A percentile compares a stretch with the other conserved stretches of the same genome.
These are phyloP conservation scores for Pugionium cornutum DNA, from an alignment of 345 rosid genomes.

Conservation along the genomic window DNA sequence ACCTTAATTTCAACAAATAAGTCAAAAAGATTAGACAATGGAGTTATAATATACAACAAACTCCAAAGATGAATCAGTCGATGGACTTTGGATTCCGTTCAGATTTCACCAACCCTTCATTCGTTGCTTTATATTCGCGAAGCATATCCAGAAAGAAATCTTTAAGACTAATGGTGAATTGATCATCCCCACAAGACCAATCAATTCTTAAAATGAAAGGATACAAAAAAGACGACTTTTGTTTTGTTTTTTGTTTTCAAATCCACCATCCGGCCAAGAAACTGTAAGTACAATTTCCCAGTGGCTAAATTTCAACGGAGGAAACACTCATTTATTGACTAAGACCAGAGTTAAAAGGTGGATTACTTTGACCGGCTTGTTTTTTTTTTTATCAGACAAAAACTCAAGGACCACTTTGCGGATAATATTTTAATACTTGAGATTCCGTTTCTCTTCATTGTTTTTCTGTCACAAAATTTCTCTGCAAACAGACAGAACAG, in stretches of 20 bases:
- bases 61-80: slow-evolving; percentile 6
- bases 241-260: no score
- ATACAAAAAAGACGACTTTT: no score
- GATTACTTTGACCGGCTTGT: slow-evolving; percentile 26
- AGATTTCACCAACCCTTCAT: slow-evolving; percentile 35
- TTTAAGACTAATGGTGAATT: no score
- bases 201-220: no score
- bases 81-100: slow-evolving; percentile 26
- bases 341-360: slow-evolving; percentile 23
- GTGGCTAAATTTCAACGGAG: slow-evolving; percentile 20
- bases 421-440: neutral
- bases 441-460: slow-evolving; percentile 22
- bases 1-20: slow-evolving; percentile 25
- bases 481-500: slow-evolving; percentile 15
- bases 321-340: slow-evolving; percentile 38
- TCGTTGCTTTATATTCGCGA: slow-evolving; percentile 16
- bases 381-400: slow-evolving; percentile 18
- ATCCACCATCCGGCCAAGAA: no score
- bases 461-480: slow-evolving; percentile 8
- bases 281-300: slow-evolving; percentile 16
- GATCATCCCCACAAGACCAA: no score
- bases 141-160: no score
- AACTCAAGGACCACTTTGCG: no score
- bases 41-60: slow-evolving; percentile 23
- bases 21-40: slow-evolving; percentile 20